Percentiles rank a stretch among this genome's conserved stretches.
Evolutionary conservation across 345 rosid species (phyloP).

Genomic region (Salix arbutifolia): DNA sequence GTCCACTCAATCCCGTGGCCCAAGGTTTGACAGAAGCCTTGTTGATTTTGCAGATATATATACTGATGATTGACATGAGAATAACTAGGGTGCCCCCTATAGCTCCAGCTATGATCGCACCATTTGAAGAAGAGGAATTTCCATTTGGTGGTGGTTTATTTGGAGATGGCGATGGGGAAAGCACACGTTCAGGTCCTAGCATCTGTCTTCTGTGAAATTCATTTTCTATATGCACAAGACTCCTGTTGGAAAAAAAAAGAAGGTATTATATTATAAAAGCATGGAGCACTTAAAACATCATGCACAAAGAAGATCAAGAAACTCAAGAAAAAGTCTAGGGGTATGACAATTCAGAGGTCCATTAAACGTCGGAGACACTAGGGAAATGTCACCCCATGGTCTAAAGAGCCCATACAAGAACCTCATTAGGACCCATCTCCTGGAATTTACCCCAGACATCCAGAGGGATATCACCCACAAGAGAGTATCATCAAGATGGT

Average conservation of each 20-base stretch:
- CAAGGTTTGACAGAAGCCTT: constrained; percentile 86
- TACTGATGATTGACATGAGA: constrained; percentile 33
- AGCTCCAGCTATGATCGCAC: constrained; percentile 31
- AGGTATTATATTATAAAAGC: neutral
- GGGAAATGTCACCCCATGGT: neutral
- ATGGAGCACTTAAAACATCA: neutral
- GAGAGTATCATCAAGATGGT: neutral
- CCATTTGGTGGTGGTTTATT: neutral
- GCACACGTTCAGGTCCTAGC: too few relatives aligned
- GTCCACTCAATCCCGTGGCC: constrained; percentile 86
- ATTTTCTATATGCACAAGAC: constrained; percentile 22
- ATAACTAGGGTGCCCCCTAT: constrained; percentile 42
- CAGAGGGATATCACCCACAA: neutral
- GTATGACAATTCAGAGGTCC: neutral
- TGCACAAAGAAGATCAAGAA: neutral
- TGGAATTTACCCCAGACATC: neutral
- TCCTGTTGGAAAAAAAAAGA: constrained; percentile 26
- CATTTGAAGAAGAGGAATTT: constrained; percentile 19
- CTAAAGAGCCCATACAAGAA: neutral
- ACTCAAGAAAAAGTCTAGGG: neutral
- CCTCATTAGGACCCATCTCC: neutral
- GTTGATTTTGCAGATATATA: constrained; percentile 41
- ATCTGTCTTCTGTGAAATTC: constrained; percentile 32
- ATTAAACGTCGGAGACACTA: neutral
- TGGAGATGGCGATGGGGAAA: too few relatives aligned